Evolutionary conservation across 2,329 filamentous ascomycete species (phyloP), one percentile per base, ranked within the genome.

Genomic region (Pezicula carpinea): DNA sequence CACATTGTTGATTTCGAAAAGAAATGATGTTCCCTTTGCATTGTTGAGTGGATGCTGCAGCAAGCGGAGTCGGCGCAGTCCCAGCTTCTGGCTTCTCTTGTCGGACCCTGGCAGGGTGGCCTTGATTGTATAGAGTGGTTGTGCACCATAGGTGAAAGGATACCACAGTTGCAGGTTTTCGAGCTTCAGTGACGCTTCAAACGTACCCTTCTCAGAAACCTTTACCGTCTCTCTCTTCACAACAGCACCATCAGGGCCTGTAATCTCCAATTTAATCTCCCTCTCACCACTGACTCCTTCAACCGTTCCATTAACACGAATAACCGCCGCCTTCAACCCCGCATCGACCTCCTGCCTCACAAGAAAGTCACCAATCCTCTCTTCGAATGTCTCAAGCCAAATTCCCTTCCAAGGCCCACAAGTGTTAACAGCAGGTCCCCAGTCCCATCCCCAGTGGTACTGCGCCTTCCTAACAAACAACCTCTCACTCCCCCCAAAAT

Each of bases 91-190:
- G 19, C 65, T 66, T 7, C 66, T 52, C 10, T 67, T 62, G 50
- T 82, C 71, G 14, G 76, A 46, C 1, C 32, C 18, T 5, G 50
- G 38, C 7, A 85, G 67, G 0, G 72, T 80, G 1, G 83, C 83
- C 23, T 71, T 79, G 39, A 89, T 67, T 0, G 71, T 78, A 65
- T 91, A 91, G 1, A 91, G 67, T 0, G 84, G 80, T 60, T 90
- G 87, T 40, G 77, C 72, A 40, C 87, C 87, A 57, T 90, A 89
- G 6, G 83, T 77, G 50, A 82, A 71, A 0, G 87, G 87, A 55
- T 85, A 91, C 87, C 87, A 92, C 17, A 91, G 69, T 54, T 81
- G 73, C 0, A 85, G 83, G 17, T 77, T 74, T 39, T 68, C 63
- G 43, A 81, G 71, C 26, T 69, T 67, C 57, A 83, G 80, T 0